Conservation (phyloP, 202 grass and related monocot genomes). For the Elaeis oleifera region DNA sequence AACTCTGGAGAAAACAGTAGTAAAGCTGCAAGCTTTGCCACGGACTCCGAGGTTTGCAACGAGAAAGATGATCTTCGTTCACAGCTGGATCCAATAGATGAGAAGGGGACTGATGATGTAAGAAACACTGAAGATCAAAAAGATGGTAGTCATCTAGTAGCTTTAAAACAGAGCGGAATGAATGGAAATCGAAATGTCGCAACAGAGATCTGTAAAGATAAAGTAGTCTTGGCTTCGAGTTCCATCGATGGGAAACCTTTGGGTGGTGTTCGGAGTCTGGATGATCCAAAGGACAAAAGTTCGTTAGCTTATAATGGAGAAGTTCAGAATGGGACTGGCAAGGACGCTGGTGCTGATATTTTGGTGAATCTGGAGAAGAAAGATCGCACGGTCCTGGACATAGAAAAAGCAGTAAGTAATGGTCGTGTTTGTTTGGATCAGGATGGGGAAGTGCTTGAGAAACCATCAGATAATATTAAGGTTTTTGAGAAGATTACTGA, state of each 20-base stretch:
- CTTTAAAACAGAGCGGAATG: neutral
- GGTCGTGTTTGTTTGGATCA: neutral
- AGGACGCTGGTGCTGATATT: neutral
- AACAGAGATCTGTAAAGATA: neutral
- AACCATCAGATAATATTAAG: constrained; percentile 55
- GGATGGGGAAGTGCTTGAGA: constrained; percentile 33
- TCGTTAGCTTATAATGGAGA: neutral
- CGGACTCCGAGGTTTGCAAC: no score
- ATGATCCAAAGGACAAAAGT: neutral
- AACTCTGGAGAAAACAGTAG: constrained; percentile 25
- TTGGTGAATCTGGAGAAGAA: neutral
- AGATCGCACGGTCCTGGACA: neutral
- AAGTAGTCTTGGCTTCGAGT: neutral
- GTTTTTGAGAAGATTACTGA: constrained; percentile 58
- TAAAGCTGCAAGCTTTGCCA: neutral
- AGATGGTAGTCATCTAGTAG: no score
- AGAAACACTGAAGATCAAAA: no score
- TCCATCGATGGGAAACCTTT: neutral
- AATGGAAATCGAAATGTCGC: neutral
- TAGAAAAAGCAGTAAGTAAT: no score
- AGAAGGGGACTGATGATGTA: no score
- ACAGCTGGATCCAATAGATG: no score
- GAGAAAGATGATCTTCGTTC: no score
- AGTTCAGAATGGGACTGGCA: neutral
- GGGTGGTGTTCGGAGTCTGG: neutral